Evolutionary conservation across 495 filamentous ascomycete genomes (phyloP).

Genomic region (Neurospora terricola): DNA sequence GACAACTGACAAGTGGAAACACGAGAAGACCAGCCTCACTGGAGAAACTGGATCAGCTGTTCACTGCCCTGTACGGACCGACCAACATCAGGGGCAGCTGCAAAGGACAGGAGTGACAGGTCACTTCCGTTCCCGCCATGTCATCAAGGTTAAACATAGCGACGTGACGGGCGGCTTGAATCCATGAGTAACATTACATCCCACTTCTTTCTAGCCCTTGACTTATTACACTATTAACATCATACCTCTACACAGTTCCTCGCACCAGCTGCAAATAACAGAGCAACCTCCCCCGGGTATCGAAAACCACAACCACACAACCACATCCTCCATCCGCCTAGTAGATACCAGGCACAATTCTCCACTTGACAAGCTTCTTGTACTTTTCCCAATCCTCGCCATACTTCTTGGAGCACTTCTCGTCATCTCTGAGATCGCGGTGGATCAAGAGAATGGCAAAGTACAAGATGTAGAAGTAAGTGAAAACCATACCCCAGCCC

Average conservation of each 20-base stretch:
- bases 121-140: not conserved
- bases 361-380: conserved; percentile 67
- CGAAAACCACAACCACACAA: not conserved
- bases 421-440: conserved; percentile 83
- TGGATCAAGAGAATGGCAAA: conserved; percentile 86
- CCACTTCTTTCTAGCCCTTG: not conserved
- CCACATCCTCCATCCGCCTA: conserved; percentile 25
- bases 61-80: not conserved
- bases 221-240: not conserved
- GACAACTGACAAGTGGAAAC: not conserved
- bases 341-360: conserved; percentile 89
- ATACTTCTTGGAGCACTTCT: conserved; percentile 88
- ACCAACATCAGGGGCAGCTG: not conserved
- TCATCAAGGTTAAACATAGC: not conserved
- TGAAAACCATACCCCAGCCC: conserved; percentile 78
- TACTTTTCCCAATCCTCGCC: conserved; percentile 91
- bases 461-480: conserved; percentile 93
- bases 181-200: not conserved
- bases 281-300: not conserved
- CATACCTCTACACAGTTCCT: not conserved
- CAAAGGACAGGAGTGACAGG: not conserved
- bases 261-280: not conserved
- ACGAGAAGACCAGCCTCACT: not conserved
- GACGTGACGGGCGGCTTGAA: not conserved
- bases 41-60: not conserved